A percentile compares a stretch with the other conserved stretches of the same genome.
Evolutionary conservation across 805 yeast genomes (phyloP).

Genomic region (Jamesozyma piceae): DNA sequence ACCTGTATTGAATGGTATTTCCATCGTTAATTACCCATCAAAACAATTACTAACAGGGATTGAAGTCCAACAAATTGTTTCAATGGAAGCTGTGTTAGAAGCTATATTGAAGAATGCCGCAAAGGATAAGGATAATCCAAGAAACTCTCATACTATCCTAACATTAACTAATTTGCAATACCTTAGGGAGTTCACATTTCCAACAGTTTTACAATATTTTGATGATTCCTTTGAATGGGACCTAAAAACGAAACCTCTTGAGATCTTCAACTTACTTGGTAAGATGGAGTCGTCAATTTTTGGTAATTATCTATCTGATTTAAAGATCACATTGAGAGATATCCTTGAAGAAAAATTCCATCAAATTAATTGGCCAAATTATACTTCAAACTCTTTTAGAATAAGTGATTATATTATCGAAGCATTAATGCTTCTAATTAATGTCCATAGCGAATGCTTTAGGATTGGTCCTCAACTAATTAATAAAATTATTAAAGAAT

Average conservation of each 20-base stretch:
- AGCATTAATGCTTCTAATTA: conserved; percentile 39
- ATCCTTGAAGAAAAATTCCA: conserved; percentile 34
- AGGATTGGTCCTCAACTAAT: conserved; percentile 41
- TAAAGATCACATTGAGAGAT: conserved; percentile 36
- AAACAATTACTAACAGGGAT: conserved; percentile 31
- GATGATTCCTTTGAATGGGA: conserved; percentile 43
- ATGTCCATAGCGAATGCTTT: conserved; percentile 43
- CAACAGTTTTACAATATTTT: conserved; percentile 40
- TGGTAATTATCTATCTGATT: conserved; percentile 42
- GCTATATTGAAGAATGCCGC: conserved; percentile 35
- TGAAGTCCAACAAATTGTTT: conserved; percentile 34
- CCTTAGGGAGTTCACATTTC: conserved; percentile 39
- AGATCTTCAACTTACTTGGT: conserved; percentile 38
- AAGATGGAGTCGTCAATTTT: conserved; percentile 46
- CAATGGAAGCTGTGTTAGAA: conserved; percentile 40
- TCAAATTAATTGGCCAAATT: conserved; percentile 36
- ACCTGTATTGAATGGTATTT: conserved; percentile 30
- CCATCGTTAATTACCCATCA: conserved; percentile 31
- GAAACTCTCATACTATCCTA: conserved; percentile 39
- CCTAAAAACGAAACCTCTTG: conserved; percentile 34
- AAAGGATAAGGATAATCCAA: conserved; percentile 32
- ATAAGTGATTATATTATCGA: conserved; percentile 43
- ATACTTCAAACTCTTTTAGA: conserved; percentile 29
- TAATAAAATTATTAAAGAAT: conserved; percentile 36
- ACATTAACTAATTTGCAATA: conserved; percentile 47